Evolutionary conservation across 1,284 basidiomycete genomes (phyloP), one percentile per base, ranked within the genome.

Genomic region (Apiotrichum gracile): DNA sequence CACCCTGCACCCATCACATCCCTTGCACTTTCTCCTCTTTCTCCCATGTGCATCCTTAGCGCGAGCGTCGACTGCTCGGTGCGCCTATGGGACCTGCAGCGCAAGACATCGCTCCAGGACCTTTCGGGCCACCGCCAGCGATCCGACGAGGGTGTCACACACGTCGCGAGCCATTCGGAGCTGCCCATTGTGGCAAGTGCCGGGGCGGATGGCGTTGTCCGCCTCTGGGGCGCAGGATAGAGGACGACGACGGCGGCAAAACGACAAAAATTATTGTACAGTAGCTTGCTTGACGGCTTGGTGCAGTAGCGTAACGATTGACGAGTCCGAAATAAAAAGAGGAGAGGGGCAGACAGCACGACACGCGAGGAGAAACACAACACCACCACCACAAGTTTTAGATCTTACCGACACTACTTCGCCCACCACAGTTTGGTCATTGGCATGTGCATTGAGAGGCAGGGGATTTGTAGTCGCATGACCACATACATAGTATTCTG

Each of bases 121-220:
- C 83, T 91, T 59, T 85, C 86, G 19, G 75, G 78, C 25, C 91
- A 97, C 75, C 82, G 91, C 46, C 84, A 87, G 76, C 91, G 91
- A 74, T 86, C 84, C 34, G 82, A 84, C 54, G 92, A 97, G 75
- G 96, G 94, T 41, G 90, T 96, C 16, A 79, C 96, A 33, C 52
- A 54, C 27, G 62, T 72, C 10, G 64, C 62, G 7, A 59, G 60
- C 44, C 89, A 93, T 70, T 83, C 87, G 9, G 83, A 85, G 52
- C 76, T 92, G 54, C 88, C 89, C 19, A 85, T 91, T 69, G 85
- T 97, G 80, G 91, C 87, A 12, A 92, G 88, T 67, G 88, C 90
- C 7, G 93, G 93, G 19, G 91, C 91, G 9, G 93, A 97, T 74
- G 91, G 92, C n/a, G 85, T 91, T 26, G 84, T 97, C 56, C 91